Evolutionary conservation across 2,329 filamentous ascomycete species (phyloP).

Genomic region (Aspergillus terreus): DNA sequence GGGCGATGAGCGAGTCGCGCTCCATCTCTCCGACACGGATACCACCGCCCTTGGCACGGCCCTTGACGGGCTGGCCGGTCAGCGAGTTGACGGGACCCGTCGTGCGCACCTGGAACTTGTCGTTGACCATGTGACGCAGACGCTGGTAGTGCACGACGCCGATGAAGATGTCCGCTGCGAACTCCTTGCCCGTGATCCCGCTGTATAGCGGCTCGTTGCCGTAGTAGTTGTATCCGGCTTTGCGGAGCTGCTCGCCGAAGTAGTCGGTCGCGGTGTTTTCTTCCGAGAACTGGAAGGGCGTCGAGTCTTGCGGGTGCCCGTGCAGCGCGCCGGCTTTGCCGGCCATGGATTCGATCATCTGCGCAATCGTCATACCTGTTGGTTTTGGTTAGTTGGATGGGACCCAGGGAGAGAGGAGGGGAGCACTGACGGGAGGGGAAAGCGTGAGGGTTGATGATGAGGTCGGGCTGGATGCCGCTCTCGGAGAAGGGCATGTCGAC

Average conservation of each 20-base stretch:
- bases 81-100: conserved; percentile 87
- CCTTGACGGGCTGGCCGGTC: conserved; percentile 96
- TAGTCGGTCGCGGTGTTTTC: conserved; percentile 87
- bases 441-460: conserved; percentile 99
- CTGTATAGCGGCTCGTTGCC: conserved; percentile 99
- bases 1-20: conserved; percentile 87
- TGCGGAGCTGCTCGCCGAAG: conserved; percentile 92
- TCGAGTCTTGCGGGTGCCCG: conserved; percentile 92
- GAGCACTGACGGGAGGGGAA: conserved; percentile 76
- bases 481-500: conserved; percentile 96
- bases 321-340: conserved; percentile 93
- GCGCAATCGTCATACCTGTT: conserved; percentile 86
- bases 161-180: conserved; percentile 92
- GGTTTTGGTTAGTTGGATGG: background rate
- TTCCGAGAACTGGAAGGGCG: conserved; percentile 92
- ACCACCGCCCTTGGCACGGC: conserved; percentile 91
- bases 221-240: conserved; percentile 96
- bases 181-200: conserved; percentile 90
- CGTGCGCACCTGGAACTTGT: conserved; percentile 97
- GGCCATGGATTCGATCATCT: conserved; percentile 96
- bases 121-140: conserved; percentile 98
- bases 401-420: background rate
- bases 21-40: conserved; percentile 99
- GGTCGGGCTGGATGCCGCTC: conserved; percentile 90
- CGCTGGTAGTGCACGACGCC: conserved; percentile 98